Percentiles rank a stretch among this genome's conserved stretches.
These are phyloP conservation scores for Diaporthe caulivora DNA, from an alignment of 2,329 filamentous ascomycete genomes.

Conservation along the genomic window DNA sequence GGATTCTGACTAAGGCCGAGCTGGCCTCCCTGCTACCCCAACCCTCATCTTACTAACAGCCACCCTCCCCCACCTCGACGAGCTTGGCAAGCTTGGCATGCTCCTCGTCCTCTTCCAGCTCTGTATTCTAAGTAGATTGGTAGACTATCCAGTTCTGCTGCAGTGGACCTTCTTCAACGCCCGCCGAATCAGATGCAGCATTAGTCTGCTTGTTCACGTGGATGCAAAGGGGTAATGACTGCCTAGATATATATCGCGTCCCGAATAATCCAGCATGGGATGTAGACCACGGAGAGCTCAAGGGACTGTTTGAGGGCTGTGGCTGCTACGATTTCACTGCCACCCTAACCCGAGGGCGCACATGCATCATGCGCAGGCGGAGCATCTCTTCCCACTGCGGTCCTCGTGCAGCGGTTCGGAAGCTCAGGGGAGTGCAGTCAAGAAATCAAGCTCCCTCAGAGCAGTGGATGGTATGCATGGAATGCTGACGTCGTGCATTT, in stretches of 20 bases:
- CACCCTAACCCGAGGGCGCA: neutral
- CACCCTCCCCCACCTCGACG: neutral
- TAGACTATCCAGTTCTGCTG: neutral
- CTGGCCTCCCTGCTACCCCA: neutral
- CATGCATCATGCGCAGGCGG: neutral
- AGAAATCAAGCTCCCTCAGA: neutral
- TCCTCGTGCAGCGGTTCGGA: no score
- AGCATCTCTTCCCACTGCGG: neutral
- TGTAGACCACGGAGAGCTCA: neutral
- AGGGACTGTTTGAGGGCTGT: neutral
- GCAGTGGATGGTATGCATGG: neutral
- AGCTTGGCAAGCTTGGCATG: no score
- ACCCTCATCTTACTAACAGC: neutral
- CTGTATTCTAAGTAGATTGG: no score
- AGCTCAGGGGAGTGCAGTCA: neutral
- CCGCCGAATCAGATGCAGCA: neutral
- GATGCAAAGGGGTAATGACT: neutral
- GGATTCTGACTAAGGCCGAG: slow-evolving; percentile 30
- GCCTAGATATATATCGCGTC: neutral
- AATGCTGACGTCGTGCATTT: neutral
- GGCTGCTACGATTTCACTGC: neutral
- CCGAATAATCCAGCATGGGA: neutral
- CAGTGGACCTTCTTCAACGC: neutral
- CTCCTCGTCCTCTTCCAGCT: no score
- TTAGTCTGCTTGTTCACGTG: neutral